Evolutionary conservation across 257 asterid species (phyloP), one percentile per base, ranked within the genome.

Genomic region (Scutellaria minor): DNA sequence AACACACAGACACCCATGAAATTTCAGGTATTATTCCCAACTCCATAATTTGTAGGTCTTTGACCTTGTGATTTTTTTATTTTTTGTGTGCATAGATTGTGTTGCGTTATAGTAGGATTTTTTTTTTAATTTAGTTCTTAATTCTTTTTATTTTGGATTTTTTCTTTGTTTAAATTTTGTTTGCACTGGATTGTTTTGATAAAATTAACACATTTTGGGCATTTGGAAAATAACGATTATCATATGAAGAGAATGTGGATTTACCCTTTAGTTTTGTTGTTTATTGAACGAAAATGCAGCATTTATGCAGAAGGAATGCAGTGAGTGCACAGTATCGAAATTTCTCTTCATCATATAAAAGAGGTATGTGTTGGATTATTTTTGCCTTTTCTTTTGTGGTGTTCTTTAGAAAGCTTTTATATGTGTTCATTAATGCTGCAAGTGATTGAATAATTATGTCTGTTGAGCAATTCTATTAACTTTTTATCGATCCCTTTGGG

Each of bases 261-360:
- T 13, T 27, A 42, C 14, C 60, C 7, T 6, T 62, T 24, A 42
- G 40, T 74, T 45, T n/a, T 39, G 31, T 27, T 54, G 50, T 67
- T 75, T 75, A 37, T 70, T 66, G 62, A 72, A 14, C 68, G 72
- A 31, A 69, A 68, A 44, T 85, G 83, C 90, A 90, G 96, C 62
- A 73, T 68, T 48, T 90, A 37, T 75, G 75, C 74, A 78, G 90
- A 82, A 83, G 85, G 70, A 81, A 77, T 51, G 84, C 83, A 7
- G 78, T 71, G 57, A 79, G 61, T 78, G 45, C 76, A 47, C 93
- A 80, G 64, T 75, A 84, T 72, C 86, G 87, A 39, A 72, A 79
- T 13, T 83, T 84, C 69, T 88, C 87, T 64, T 79, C 96, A 14
- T 62, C 78, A 76, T 80, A 39, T 37, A 79, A 71, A 71, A 72